Evolutionary conservation across 2,329 filamentous ascomycete genomes (phyloP), one percentile per base, ranked within the genome.

Genomic region (Fusarium transvaalense): DNA sequence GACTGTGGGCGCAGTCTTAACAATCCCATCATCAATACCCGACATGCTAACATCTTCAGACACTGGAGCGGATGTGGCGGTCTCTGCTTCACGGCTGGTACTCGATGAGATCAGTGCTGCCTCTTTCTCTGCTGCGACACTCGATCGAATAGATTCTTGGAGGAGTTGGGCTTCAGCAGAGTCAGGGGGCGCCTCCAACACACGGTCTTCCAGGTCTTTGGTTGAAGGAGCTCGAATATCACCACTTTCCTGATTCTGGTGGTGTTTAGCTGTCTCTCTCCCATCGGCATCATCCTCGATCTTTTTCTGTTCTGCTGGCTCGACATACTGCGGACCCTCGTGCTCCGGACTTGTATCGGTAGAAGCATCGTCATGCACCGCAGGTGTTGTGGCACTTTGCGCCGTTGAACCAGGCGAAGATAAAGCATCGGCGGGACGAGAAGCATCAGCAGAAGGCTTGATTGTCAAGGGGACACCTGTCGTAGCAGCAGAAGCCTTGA

Each of bases 341-440:
- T 91, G 87, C 56, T 91, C 91, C 2, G 91, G 89, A 71, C 91
- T 94, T 3, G 92, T 94, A 69, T 91, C 89, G 1, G 91, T 88
- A 2, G 92, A 94, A 9, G 84, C 86, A 66, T 91, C 86, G 63
- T 91, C 87, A 62, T 89, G 86, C 38, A 89, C 84, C 35, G 85
- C 86, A 3, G 92, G 91, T 1, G 92, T 96, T 23, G 90, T 88
- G 56, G 89, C 89, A 42, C 91, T 94, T 71, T 90, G 89, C 3
- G 89, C 86, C 32, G 91, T 94, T 8, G 92, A 95, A 4, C 81
- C 82, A 17, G 87, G 85, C 3, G 86, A 89, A 4, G 84, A 88
- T 8, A 83, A 71, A 4, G 80, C 77, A 66, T 88, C 86, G 4
- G 78, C 73, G 50, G 77, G 71, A 37, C 80, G 80, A 50, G 75